phyloP scores from a whole-genome alignment of 768 basidiomycete species.

The Trametes coccinea region DNA sequence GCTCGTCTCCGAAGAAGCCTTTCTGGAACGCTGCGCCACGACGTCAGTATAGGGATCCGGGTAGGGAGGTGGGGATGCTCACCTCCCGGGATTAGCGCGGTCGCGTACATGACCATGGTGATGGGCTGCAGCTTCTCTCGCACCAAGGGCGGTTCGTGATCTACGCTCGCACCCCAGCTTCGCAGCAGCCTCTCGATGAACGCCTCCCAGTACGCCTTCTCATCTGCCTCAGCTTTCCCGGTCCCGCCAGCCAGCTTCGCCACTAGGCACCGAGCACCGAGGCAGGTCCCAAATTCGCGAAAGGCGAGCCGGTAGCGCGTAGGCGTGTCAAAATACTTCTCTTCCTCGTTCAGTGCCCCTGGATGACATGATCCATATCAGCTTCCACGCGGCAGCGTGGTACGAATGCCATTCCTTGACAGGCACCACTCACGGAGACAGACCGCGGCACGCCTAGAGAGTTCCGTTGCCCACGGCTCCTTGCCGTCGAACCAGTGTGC shows the following conservation, averaged over 20 bases:
- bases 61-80: background rate
- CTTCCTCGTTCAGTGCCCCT: slow-evolving; percentile 20
- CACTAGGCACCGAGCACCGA: slow-evolving; percentile 26
- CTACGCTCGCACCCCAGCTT: slow-evolving; percentile 4
- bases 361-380: background rate
- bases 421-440: slow-evolving; percentile 23
- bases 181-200: slow-evolving; percentile 9
- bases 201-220: slow-evolving; percentile 19
- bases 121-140: slow-evolving; percentile 23
- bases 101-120: slow-evolving; percentile 30
- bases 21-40: background rate
- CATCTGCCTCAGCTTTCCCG: slow-evolving; percentile 1
- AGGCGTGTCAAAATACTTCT: slow-evolving; percentile 27
- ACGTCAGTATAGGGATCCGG: background rate
- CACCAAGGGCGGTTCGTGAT: slow-evolving; percentile 5
- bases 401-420: background rate
- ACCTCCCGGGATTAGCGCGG: slow-evolving; percentile 29
- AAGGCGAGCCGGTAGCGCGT: slow-evolving; percentile 29
- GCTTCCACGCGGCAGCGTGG: background rate
- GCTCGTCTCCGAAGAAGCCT: background rate
- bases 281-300: slow-evolving; percentile 31
- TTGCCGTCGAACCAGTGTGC: slow-evolving; percentile 30
- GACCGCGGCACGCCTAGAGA: slow-evolving; percentile 22
- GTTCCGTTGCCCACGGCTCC: slow-evolving; percentile 28
- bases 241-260: background rate